phyloP scores from a whole-genome alignment of 2,329 filamentous ascomycete genomes.

The Venturiaceae sp. region DNA sequence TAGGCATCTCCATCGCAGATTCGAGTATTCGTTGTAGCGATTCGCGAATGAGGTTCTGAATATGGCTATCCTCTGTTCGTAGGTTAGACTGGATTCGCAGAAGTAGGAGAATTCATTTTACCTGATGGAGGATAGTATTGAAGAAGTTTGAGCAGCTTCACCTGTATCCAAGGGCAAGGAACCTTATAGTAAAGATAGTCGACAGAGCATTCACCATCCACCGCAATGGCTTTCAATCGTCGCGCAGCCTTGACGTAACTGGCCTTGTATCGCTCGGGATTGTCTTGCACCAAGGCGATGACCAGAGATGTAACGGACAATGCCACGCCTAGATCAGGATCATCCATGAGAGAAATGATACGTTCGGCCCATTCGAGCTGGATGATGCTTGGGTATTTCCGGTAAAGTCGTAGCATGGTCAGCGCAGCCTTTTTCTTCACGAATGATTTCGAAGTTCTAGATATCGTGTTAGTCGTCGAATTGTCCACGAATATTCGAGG shows the following conservation, averaged over 20 bases:
- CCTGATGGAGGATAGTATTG: conserved; percentile 95
- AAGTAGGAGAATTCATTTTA: conserved; percentile 31
- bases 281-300: conserved; percentile 89
- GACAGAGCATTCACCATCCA: conserved; percentile 78
- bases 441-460: conserved; percentile 78
- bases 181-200: conserved; percentile 99
- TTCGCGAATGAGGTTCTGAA: conserved; percentile 84
- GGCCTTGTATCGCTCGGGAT: conserved; percentile 87
- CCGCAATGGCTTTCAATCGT: conserved; percentile 76
- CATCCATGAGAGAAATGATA: conserved; percentile 98
- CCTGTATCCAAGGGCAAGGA: conserved; percentile 97
- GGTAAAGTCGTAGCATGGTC: conserved; percentile 84
- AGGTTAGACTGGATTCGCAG: conserved; percentile 12
- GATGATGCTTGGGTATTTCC: conserved; percentile 88
- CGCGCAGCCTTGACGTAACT: conserved; percentile 91
- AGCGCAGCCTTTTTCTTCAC: conserved; percentile 99
- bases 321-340: conserved; percentile 85
- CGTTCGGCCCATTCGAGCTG: conserved; percentile 96
- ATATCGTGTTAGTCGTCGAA: conserved; percentile 16
- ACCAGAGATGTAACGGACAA: conserved; percentile 92
- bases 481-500: too few species aligned
- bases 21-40: conserved; percentile 87
- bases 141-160: conserved; percentile 82
- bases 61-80: conserved; percentile 72
- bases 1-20: conserved; percentile 82